Evolutionary conservation across 2,329 filamentous ascomycete genomes (phyloP), one percentile per base, ranked within the genome.

Genomic region (Colletotrichum sidae): DNA sequence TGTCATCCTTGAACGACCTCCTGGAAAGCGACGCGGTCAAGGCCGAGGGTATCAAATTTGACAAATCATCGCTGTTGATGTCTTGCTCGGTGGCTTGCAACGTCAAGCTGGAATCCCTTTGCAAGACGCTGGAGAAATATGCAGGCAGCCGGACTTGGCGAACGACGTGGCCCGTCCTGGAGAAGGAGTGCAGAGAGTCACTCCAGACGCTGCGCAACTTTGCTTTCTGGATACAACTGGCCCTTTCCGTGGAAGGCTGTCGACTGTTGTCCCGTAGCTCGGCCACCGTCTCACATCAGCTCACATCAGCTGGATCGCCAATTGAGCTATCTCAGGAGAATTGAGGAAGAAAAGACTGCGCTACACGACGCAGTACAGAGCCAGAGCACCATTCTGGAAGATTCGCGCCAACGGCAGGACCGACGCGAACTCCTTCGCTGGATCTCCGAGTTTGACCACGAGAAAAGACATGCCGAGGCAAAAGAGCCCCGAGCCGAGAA

Each of bases 361-460:
- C 15, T 51, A 2, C 34, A 51, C 3, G 12, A 8, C 7, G 25
- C 12, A 9, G 12, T 38, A 8, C n/a, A 51, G 33, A 11, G 2
- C 2, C 33, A 51, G 12, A n/a, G 2, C 4, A 8, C 7, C 11
- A 13, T 51, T 2, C 33, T 51, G 12, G 15, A 15, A 6, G 25
- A 51, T 13, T 37, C 34, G 13, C 47, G 11, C 11, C 46, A 13
- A 90, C 4, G 98, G 85, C 47, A 50, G 10, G 6, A 50, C 10
- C 17, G 12, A 6, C 47, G 47, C 2, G 33, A 37, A n/a, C 4
- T 50, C 11, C 47, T 50, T 6, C 7, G 37, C 7, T 37, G 47
- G 47, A 35, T 50, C 7, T 50, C 47, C 11, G 7, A 34, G 6
- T 50, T 13, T 50, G 33, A 50, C 12, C 47, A 50, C 25, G 47